Evolutionary conservation across 306 rosid genomes (phyloP).

Genomic region (Psophocarpus tetragonolobus): DNA sequence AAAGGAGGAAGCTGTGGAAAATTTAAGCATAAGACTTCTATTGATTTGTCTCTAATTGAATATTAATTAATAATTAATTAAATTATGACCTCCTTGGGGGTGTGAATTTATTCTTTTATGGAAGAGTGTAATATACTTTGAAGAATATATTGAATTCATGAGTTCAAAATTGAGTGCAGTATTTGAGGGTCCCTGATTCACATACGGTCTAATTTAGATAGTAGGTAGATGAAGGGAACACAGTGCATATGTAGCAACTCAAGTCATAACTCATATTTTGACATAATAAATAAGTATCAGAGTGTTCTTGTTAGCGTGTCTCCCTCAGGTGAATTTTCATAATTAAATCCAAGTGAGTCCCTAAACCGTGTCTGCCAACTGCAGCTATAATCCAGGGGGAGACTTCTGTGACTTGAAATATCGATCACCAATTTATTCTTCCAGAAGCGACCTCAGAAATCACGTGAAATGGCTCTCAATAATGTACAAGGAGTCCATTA

Average conservation of each 20-base stretch:
- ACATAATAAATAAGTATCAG: slow-evolving; percentile 20
- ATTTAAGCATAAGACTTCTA: not conserved
- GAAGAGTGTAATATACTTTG: not conserved
- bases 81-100: not conserved
- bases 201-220: not conserved
- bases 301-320: not conserved
- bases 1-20: not conserved
- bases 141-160: not conserved
- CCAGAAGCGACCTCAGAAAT: not conserved
- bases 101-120: slow-evolving; percentile 8
- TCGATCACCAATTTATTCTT: not conserved
- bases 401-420: slow-evolving; percentile 11
- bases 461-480: not conserved
- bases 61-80: not conserved
- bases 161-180: not conserved
- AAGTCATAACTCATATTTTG: not conserved
- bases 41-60: not conserved
- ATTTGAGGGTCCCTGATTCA: slow-evolving; percentile 5
- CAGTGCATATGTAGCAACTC: not conserved
- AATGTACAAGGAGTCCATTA: not conserved
- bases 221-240: not conserved
- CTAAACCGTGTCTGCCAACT: not conserved
- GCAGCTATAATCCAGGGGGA: not conserved
- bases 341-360: not conserved
- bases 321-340: slow-evolving; percentile 24